Evolutionary conservation across 495 filamentous ascomycete species (phyloP).

Genomic region (Collariella sp.): DNA sequence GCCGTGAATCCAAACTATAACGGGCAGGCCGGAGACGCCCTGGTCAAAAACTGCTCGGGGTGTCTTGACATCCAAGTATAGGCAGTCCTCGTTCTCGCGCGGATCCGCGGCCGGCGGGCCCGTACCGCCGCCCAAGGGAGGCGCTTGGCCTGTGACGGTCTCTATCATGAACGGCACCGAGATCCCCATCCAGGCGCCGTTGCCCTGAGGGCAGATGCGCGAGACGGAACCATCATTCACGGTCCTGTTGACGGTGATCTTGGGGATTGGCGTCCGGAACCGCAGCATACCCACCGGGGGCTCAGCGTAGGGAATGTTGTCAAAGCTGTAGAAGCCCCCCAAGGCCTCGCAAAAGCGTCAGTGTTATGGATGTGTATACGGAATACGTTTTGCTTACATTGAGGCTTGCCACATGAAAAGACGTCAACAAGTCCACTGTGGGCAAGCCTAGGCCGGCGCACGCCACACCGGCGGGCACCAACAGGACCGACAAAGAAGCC

Average conservation of each 20-base stretch:
- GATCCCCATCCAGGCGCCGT: slow-evolving; percentile 4
- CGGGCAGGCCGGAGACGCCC: background rate
- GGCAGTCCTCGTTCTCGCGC: slow-evolving; percentile 9
- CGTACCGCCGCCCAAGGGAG: background rate
- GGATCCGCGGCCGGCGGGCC: background rate
- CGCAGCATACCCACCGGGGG: slow-evolving; percentile 5
- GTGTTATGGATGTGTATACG: background rate
- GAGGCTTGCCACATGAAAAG: too few relatives aligned
- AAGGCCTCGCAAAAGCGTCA: background rate
- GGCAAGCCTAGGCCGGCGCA: too few relatives aligned
- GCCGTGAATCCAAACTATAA: slow-evolving; percentile 15
- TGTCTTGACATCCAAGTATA: slow-evolving; percentile 8
- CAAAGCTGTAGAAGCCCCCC: slow-evolving; percentile 7
- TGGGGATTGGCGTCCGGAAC: slow-evolving; percentile 9
- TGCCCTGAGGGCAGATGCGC: slow-evolving; percentile 5
- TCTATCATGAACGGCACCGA: slow-evolving; percentile 10
- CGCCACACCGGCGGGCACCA: too few relatives aligned
- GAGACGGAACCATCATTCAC: slow-evolving; percentile 6
- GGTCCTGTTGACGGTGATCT: slow-evolving; percentile 7
- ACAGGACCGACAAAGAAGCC: too few relatives aligned
- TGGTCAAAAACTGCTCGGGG: slow-evolving; percentile 7
- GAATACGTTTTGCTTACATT: background rate
- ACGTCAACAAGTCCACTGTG: too few relatives aligned
- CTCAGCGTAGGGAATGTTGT: slow-evolving; percentile 15
- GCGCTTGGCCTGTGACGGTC: too few relatives aligned